Base-by-base conservation (phyloP, 1,139 yeast species). In the Debaryomycetaceae sp. region DNA sequence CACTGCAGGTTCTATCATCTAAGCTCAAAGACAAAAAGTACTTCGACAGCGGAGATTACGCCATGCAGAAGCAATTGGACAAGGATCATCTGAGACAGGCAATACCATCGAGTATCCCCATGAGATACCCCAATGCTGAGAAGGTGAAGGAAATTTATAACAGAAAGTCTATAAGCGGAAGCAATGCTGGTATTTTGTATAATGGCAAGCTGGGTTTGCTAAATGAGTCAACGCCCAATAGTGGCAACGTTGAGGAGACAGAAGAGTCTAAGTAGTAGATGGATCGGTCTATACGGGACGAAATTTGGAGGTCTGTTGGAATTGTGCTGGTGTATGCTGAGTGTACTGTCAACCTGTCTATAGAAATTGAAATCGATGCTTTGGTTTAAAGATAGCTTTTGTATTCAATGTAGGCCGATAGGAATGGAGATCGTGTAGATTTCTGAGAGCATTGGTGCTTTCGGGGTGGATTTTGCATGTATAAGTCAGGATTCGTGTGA, bases 1-100 rank as follows among this genome's bases (percentile, higher is more conserved):
- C 85, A 41, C 86, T 86, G 44, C 97, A 91, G 49, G 72, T 92
- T 30, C 75, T 92, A 45, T 77, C 87, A 42, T 80, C 85, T 49
- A 88, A 87, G 61, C 68, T 85, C 51, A 84, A 84, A 60, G 98
- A 92, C 53, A 81, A 96, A 55, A 89, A 89, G 65, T 92, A 85
- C 64, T 94, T 92, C 58, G 99, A 92, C 56, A 87, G 96, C 45
- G 98, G 98, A 17, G 99, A 92, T 64, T 92, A 94, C 60, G 98
- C 98, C 18, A 79, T 92, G 79, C 88, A 87, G 49, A 84, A 89
- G 43, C 76, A 71, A 48, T 51, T 67, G 40, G 72, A 70, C 0
- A 58, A 58, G n/a, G 52, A 52, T 31, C 45, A 49, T 30, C 63
- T 63, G 38, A 50, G 59, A 1, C 17, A 18, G 18, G 52, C 57